Conservation (phyloP, 1,139 yeast species). For the Meyerozyma elateridarum region DNA sequence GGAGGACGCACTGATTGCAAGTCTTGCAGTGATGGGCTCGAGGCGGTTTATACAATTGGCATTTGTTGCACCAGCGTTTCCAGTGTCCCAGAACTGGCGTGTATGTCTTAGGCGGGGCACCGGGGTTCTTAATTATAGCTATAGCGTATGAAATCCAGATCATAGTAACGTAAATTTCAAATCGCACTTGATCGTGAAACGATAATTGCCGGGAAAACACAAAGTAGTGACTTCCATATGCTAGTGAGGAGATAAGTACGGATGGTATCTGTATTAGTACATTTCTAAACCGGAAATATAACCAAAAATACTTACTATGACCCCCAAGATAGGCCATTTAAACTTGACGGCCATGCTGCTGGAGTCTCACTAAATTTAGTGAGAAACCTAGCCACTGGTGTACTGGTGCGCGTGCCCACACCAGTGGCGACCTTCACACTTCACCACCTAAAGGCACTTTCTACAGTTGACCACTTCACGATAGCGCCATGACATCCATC, state of each 20-base stretch:
- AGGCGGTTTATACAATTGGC: slow-evolving; percentile 65
- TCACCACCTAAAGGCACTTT: too few species aligned
- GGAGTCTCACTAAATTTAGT: neutral
- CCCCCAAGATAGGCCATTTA: slow-evolving; percentile 4
- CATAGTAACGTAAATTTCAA: slow-evolving; percentile 47
- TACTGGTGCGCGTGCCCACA: slow-evolving; percentile 1
- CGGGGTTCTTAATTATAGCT: slow-evolving; percentile 59
- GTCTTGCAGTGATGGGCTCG: slow-evolving; percentile 76
- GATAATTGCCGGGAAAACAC: slow-evolving; percentile 47
- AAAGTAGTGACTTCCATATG: slow-evolving; percentile 60
- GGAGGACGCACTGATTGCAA: slow-evolving; percentile 59
- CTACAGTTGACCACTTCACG: too few species aligned
- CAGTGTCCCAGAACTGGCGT: slow-evolving; percentile 36
- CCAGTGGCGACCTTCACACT: too few species aligned
- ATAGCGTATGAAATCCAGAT: slow-evolving; percentile 67
- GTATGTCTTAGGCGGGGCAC: slow-evolving; percentile 46
- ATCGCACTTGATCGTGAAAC: slow-evolving; percentile 37
- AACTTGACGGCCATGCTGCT: slow-evolving; percentile 22
- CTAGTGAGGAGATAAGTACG: slow-evolving; percentile 53
- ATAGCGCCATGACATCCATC: slow-evolving; percentile 85
- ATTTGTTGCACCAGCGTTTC: slow-evolving; percentile 63
- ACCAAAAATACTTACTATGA: slow-evolving; percentile 25
- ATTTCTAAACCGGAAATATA: neutral
- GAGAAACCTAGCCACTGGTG: neutral
- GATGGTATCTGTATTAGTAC: slow-evolving; percentile 54